phyloP scores from a whole-genome alignment of 1,284 basidiomycete genomes.

The Hortiboletus rubellus region DNA sequence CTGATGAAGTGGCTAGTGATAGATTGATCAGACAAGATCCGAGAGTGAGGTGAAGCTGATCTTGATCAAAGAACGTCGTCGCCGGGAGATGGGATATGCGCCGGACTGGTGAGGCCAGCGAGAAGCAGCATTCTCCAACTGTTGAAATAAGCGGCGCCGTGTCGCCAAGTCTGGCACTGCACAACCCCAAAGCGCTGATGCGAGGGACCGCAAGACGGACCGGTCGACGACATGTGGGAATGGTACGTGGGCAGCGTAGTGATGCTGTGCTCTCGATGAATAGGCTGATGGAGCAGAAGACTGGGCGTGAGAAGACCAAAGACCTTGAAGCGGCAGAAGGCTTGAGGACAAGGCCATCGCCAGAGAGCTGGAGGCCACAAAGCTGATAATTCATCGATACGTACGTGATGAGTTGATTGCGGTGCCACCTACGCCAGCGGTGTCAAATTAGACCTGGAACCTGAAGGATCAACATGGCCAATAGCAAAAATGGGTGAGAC shows the following conservation, averaged over 20 bases:
- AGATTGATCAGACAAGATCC: slow-evolving; percentile 8
- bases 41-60: slow-evolving; percentile 9
- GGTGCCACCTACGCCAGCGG: background rate
- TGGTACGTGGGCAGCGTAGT: slow-evolving; percentile 19
- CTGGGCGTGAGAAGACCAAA: slow-evolving; percentile 14
- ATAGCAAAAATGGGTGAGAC: background rate
- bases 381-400: background rate
- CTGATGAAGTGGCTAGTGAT: background rate
- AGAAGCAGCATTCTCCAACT: background rate
- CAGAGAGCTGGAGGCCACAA: slow-evolving; percentile 10
- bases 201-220: background rate
- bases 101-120: slow-evolving; percentile 6
- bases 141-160: background rate
- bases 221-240: slow-evolving; percentile 26
- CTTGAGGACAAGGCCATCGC: background rate
- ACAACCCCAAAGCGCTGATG: background rate
- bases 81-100: slow-evolving; percentile 1
- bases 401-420: background rate
- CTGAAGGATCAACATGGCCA: background rate
- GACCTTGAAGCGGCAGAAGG: slow-evolving; percentile 13
- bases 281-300: background rate
- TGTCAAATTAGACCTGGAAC: background rate
- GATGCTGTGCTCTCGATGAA: slow-evolving; percentile 11
- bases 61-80: slow-evolving; percentile 2
- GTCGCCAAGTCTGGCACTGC: background rate